Base-by-base conservation (phyloP, 805 yeast species). In the Hanseniaspora lindneri region DNA sequence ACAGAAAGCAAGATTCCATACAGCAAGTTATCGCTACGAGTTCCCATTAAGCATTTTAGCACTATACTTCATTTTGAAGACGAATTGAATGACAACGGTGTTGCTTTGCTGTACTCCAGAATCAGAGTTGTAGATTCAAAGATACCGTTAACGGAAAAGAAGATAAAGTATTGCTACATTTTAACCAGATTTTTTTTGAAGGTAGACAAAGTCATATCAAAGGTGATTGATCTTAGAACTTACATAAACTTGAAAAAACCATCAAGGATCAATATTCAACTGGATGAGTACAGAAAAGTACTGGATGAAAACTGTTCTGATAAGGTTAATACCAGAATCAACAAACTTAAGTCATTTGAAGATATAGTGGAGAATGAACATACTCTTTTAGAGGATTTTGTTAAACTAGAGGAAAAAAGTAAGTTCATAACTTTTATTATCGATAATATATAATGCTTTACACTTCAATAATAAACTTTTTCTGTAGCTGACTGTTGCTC, bases 11-110 rank as follows among this genome's bases (percentile, higher is more conserved):
- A 57, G 28, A 75, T 89, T 11, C 98, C 98, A 0, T 56, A 84
- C 17, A 76, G 77, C 13, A 77, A 79, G 59, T 69, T 92, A 34
- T 68, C 76, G 30, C 68, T 71, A 51, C 86, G 81, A 6, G 95
- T 86, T 57, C 95, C 95, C 1, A 92, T 92, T 39, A 60, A 86
- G 48, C 87, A 84, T 62, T 92, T 77, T 59, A 96, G 87, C 60
- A 96, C 89, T 56, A 76, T 86, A 69, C 76, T 84, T 6, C 67
- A 92, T 28, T 92, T 76, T 60, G 99, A 92, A 60, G 99, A 92
- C 59, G 99, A 92, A 61, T 69, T 92, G 49, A 97, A 95, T 3
- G 99, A 92, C 62, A 92, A 89, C 62, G 99, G 99, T 7, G 82
- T 86, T 16, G 76, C 94, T 0, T 74, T 84, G 48, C 65, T 84